Evolutionary conservation across 2,329 filamentous ascomycete genomes (phyloP), one percentile per base, ranked within the genome.

Genomic region (Colletotrichum euphorbiae): DNA sequence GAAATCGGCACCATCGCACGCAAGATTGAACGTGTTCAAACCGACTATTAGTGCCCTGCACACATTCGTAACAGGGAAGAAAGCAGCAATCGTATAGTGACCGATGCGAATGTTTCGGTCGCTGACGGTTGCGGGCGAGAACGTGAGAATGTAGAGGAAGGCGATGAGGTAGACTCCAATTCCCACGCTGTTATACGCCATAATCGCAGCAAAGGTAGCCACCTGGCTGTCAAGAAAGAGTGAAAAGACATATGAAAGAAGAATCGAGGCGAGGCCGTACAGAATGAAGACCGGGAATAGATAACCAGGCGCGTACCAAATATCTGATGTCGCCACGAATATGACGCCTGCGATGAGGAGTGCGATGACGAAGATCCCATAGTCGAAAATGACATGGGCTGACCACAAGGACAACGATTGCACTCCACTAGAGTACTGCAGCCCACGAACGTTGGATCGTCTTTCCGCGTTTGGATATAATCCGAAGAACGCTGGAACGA

Each of bases 341-440:
- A 97, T 87, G 28, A 87, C 87, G 19, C 89, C 88, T 7, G 88
- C 84, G 11, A 96, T 73, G 4, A 89, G 89, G n/a, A 90, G 89
- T 24, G 89, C 86, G 3, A 88, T 72, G 12, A 97, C 75, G 1
- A 93, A 89, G 63, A 97, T 89, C 43, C 87, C 76, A 71, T 94
- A 93, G 79, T 98, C 94, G 74, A 97, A 97, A 0, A 83, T 74
- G 0, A 91, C 83, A 75, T 98, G 97, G 2, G 94, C 93, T 3
- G 92, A 79, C 94, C 95, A 98, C 2, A 98, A 82, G 0, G 94
- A 93, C 7, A 92, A 82, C 0, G 92, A 90, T 9, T 92, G 86
- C 19, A 97, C 93, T 54, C 94, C 94, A 75, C 97, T 98, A 59
- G 93, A 97, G 79, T 97, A 98, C 77, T 98, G 91, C 40, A 98